These are phyloP conservation scores for Coffea humblotiana DNA, from an alignment of 305 asterid genomes.

Conservation along the genomic window DNA sequence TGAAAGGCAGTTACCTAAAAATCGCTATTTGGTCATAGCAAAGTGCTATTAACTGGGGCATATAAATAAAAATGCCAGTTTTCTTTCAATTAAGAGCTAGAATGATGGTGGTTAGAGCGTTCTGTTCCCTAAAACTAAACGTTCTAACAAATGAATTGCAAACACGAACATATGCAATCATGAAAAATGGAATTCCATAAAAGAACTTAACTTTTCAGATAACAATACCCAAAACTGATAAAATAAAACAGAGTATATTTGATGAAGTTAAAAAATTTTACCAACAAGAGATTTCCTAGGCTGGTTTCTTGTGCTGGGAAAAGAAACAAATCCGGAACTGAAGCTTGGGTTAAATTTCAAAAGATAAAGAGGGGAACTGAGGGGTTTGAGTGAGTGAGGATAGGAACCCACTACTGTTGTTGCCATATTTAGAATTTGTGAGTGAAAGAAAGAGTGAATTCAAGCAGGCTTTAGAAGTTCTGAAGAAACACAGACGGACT, in stretches of 20 bases:
- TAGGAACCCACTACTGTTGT: neutral
- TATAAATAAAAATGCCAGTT: neutral
- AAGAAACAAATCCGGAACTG: conserved; percentile 36
- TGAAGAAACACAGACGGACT: neutral
- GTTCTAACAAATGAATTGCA: neutral
- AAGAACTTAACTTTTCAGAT: neutral
- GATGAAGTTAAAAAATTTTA: conserved; percentile 12
- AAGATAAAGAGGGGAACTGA: neutral
- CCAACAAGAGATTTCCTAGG: conserved; percentile 46
- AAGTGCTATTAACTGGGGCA: no score
- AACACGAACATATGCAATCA: neutral
- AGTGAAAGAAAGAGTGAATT: neutral
- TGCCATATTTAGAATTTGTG: neutral
- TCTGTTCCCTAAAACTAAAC: neutral
- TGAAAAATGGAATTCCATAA: neutral
- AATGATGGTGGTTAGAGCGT: neutral
- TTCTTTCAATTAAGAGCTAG: neutral
- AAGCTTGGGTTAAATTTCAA: conserved; percentile 36
- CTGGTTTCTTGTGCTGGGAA: conserved; percentile 38
- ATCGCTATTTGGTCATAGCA: no score
- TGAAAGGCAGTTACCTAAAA: neutral
- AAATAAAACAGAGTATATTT: neutral
- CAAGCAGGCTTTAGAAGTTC: neutral
- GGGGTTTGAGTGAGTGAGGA: conserved; percentile 9
- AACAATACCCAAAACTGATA: neutral